These are phyloP conservation scores for Saksenaea oblongispora DNA, from an alignment of 371 early-diverging fungal genomes.

Conservation along the genomic window DNA sequence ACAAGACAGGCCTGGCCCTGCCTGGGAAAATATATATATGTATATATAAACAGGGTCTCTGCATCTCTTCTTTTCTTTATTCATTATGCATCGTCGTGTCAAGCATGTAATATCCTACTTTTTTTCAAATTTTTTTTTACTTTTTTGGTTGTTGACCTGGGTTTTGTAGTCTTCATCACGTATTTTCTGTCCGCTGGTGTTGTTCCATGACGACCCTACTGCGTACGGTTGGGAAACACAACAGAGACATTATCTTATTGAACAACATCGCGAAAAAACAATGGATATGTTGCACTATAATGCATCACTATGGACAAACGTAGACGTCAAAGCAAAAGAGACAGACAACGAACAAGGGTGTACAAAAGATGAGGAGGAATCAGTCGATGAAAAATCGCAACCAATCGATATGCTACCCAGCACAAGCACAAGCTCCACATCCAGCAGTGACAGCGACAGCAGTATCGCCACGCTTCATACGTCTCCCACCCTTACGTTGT, in stretches of 20 bases:
- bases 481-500: neutral
- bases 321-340: neutral
- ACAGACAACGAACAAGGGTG: neutral
- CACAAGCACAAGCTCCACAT: neutral
- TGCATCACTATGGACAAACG: neutral
- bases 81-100: neutral
- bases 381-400: neutral
- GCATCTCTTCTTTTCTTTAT: neutral
- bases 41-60: neutral
- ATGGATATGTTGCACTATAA: neutral
- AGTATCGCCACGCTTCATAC: neutral
- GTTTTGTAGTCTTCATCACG: neutral
- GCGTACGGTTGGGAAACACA: neutral
- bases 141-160: neutral
- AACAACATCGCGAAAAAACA: neutral
- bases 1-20: slow-evolving; percentile 4
- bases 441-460: neutral
- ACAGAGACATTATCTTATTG: neutral
- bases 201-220: slow-evolving; percentile 3
- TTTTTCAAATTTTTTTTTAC: neutral
- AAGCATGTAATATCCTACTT: neutral
- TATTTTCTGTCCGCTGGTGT: neutral
- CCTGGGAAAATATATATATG: neutral
- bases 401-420: neutral
- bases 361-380: neutral